Evolutionary conservation across 192 early-diverging fungal species (phyloP).

Genomic region (Gaertneriomyces semiglobifer): DNA sequence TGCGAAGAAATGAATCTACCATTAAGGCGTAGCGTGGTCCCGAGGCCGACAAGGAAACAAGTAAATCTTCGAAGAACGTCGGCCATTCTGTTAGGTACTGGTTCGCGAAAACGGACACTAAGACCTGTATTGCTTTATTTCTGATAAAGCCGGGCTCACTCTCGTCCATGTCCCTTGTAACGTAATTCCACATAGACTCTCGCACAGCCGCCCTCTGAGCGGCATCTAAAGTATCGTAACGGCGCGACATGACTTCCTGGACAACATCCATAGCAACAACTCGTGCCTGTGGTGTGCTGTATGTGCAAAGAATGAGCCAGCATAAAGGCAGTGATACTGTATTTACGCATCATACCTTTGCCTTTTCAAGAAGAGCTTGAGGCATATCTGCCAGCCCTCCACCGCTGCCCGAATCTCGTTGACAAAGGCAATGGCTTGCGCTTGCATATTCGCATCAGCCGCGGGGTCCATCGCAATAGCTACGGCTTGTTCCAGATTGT

Average conservation of each 20-base stretch:
- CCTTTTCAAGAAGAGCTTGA: conserved; percentile 73
- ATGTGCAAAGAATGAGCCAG: conserved; percentile 1
- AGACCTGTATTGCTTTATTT: conserved; percentile 81
- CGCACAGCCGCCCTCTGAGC: conserved; percentile 30
- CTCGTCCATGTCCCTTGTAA: conserved; percentile 33
- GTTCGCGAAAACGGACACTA: conserved; percentile 76
- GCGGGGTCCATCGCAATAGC: conserved; percentile 65
- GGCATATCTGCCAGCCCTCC: conserved; percentile 83
- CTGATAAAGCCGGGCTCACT: conserved; percentile 53
- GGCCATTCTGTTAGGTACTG: conserved; percentile 85
- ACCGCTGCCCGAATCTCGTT: conserved; percentile 70
- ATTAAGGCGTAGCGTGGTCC: conserved; percentile 44
- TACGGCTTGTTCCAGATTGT: conserved; percentile 32
- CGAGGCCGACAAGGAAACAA: conserved; percentile 49
- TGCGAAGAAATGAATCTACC: conserved; percentile 73
- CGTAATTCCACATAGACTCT: conserved; percentile 38
- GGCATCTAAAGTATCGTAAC: conserved; percentile 37
- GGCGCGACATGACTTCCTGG: conserved; percentile 63
- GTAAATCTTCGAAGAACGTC: conserved; percentile 81
- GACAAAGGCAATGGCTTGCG: conserved; percentile 81
- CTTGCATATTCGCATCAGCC: conserved; percentile 61
- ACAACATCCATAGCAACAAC: conserved; percentile 81
- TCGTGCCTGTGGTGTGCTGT: conserved; percentile 71
- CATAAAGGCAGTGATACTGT: conserved; percentile 2
- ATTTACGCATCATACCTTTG: conserved; percentile 48